Percentiles rank a stretch among this genome's conserved stretches.
Evolutionary conservation across 2,329 filamentous ascomycete species (phyloP).

Genomic region (Monosporascus sp.): DNA sequence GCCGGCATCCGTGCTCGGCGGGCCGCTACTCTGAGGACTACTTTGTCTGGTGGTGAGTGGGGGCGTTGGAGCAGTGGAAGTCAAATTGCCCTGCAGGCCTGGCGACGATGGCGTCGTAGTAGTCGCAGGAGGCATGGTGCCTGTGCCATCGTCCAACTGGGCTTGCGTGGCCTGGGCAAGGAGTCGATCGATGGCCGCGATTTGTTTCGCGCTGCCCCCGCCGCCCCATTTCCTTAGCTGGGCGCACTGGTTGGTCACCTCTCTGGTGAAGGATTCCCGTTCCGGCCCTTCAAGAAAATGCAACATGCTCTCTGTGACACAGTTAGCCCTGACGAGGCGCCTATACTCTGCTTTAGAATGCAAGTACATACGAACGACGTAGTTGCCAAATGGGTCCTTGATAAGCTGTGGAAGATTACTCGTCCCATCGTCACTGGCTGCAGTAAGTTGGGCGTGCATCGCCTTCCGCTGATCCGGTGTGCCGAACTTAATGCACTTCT

Average conservation of each 20-base stretch:
- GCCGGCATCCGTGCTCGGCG: constrained; percentile 59
- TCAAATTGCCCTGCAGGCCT: constrained; percentile 39
- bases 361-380: constrained; percentile 81
- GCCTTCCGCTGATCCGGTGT: constrained; percentile 61
- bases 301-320: constrained; percentile 69
- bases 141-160: constrained; percentile 9
- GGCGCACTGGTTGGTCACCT: constrained; percentile 58
- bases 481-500: constrained; percentile 78
- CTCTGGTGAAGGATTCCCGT: constrained; percentile 44
- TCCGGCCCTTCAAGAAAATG: constrained; percentile 56
- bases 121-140: constrained; percentile 7
- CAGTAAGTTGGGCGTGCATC: constrained; percentile 61
- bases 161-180: constrained; percentile 11
- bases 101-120: constrained; percentile 28
- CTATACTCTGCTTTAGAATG: background rate
- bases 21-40: constrained; percentile 61
- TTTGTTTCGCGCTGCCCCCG: constrained; percentile 49
- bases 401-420: constrained; percentile 72
- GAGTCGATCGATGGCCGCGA: constrained; percentile 56
- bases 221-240: constrained; percentile 59
- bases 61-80: constrained; percentile 57
- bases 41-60: constrained; percentile 64
- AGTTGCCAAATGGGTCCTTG: constrained; percentile 90
- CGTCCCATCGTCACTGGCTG: constrained; percentile 57
- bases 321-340: constrained; percentile 16